phyloP scores from a whole-genome alignment of 352 stramenopile genomes.

The Globisporangium heterothallicum region DNA sequence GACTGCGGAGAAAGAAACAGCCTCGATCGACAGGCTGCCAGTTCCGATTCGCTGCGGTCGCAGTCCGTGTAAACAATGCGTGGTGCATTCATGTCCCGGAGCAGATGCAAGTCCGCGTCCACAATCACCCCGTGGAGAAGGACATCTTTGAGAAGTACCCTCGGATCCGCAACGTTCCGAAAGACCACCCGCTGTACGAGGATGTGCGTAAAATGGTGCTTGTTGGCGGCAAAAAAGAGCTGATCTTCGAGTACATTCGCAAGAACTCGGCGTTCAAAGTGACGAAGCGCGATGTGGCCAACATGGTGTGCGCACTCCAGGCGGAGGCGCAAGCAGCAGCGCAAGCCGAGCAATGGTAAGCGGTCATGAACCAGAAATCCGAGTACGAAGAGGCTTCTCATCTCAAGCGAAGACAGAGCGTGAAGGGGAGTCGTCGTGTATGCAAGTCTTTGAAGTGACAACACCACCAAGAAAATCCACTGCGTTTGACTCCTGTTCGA shows the following conservation, averaged over 20 bases:
- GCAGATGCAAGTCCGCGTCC: background rate
- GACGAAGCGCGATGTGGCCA: constrained; percentile 1
- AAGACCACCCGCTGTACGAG: constrained; percentile 4
- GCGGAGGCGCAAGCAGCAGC: background rate
- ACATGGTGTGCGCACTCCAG: background rate
- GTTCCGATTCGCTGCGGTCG: background rate
- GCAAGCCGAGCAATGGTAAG: background rate
- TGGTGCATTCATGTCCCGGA: constrained; percentile 1
- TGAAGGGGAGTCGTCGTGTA: too few species aligned
- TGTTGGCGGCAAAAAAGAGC: background rate
- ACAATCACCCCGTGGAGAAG: constrained; percentile 2
- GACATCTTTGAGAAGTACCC: constrained; percentile 3
- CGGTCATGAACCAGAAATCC: too few species aligned
- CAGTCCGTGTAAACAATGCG: background rate
- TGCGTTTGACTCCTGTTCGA: too few species aligned
- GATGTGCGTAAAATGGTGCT: constrained; percentile 2
- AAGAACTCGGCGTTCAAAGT: constrained; percentile 1
- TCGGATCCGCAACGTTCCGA: background rate
- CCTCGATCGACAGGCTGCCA: background rate
- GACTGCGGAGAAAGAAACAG: background rate
- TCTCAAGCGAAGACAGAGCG: too few species aligned
- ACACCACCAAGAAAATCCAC: too few species aligned
- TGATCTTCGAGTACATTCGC: constrained; percentile 3
- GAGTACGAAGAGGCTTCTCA: too few species aligned
- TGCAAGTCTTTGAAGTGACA: too few species aligned